Conservation (phyloP, 805 yeast genomes). For the Pichia sporocuriosa region DNA sequence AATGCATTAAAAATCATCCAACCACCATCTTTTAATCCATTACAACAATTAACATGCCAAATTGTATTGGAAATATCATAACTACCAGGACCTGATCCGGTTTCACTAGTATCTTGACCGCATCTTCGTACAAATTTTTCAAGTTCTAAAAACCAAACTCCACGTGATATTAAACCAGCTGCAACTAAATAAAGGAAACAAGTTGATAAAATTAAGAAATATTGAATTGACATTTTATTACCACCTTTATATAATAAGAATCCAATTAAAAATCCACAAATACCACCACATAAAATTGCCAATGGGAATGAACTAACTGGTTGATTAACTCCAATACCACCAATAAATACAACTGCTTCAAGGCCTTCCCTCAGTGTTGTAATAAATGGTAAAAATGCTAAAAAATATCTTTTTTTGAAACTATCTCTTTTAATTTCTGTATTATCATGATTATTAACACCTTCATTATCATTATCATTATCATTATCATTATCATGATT, state of each 20-base stretch:
- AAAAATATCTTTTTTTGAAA: constrained; percentile 56
- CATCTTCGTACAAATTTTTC: constrained; percentile 69
- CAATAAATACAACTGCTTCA: constrained; percentile 87
- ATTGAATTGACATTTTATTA: constrained; percentile 65
- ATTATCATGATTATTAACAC: not conserved
- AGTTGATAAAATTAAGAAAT: constrained; percentile 67
- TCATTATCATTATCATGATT: not conserved
- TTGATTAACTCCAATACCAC: constrained; percentile 77
- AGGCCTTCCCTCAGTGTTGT: constrained; percentile 86
- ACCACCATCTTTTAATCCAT: constrained; percentile 83
- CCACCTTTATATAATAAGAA: constrained; percentile 68
- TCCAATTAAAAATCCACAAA: constrained; percentile 60
- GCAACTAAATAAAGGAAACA: constrained; percentile 79
- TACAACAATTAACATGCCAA: constrained; percentile 95
- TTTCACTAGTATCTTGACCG: constrained; percentile 82
- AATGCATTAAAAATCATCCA: constrained; percentile 90
- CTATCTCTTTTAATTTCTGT: constrained; percentile 14
- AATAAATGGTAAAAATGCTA: constrained; percentile 69
- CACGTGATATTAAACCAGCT: constrained; percentile 79
- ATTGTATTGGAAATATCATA: constrained; percentile 72
- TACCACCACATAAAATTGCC: constrained; percentile 52
- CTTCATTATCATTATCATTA: not conserved
- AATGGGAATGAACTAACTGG: constrained; percentile 60
- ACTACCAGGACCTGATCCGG: constrained; percentile 91
- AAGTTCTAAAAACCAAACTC: constrained; percentile 85